Conservation (phyloP, 2,329 filamentous ascomycete species). For the Trichoderma gracile region DNA sequence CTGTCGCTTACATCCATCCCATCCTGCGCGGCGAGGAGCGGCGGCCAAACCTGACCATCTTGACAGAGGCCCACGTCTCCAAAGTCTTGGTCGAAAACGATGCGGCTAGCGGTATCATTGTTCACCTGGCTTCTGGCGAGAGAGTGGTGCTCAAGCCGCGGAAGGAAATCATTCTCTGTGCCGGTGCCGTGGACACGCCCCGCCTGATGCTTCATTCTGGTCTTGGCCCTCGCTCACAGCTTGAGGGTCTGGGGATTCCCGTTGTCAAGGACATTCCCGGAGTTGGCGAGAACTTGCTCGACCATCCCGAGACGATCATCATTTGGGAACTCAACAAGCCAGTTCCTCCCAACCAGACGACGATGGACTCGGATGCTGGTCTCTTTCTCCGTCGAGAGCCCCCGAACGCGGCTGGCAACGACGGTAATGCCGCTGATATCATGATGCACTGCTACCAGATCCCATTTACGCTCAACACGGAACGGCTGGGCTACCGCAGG, state of each 20-base stretch:
- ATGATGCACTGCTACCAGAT: slow-evolving; percentile 99
- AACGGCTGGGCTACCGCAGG: slow-evolving; percentile 69
- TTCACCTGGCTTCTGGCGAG: slow-evolving; percentile 59
- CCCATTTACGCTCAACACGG: slow-evolving; percentile 84
- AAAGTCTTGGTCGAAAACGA: slow-evolving; percentile 72
- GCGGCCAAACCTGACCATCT: slow-evolving; percentile 78
- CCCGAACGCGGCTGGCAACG: slow-evolving; percentile 64
- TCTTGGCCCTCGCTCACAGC: slow-evolving; percentile 56
- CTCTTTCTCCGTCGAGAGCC: slow-evolving; percentile 82
- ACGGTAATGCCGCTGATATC: slow-evolving; percentile 77
- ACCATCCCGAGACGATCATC: slow-evolving; percentile 62
- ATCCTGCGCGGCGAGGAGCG: slow-evolving; percentile 81
- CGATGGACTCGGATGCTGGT: slow-evolving; percentile 87
- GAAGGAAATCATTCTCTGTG: slow-evolving; percentile 76
- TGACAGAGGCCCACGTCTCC: slow-evolving; percentile 87
- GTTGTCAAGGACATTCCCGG: slow-evolving; percentile 60
- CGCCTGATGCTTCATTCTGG: slow-evolving; percentile 62
- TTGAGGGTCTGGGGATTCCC: slow-evolving; percentile 54
- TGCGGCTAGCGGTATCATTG: slow-evolving; percentile 70
- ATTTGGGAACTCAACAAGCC: slow-evolving; percentile 78
- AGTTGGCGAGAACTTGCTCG: slow-evolving; percentile 62
- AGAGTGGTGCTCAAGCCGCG: slow-evolving; percentile 61
- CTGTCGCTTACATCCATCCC: slow-evolving; percentile 90
- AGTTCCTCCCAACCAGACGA: slow-evolving; percentile 75
- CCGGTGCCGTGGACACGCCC: slow-evolving; percentile 79